These are phyloP conservation scores for Solanum pennellii DNA, from an alignment of 257 asterid genomes.

Conservation along the genomic window DNA sequence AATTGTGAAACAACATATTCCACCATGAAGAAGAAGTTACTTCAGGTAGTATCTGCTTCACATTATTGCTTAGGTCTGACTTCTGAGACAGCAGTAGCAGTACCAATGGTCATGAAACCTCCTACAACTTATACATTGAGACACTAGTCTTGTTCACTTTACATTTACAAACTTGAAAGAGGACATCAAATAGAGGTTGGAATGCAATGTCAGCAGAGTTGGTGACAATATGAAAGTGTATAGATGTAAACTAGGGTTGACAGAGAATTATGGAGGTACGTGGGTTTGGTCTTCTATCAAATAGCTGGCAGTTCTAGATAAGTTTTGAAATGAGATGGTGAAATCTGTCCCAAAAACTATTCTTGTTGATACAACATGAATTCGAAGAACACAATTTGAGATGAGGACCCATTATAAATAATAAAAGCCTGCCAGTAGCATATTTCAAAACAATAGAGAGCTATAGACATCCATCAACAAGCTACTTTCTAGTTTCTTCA, in stretches of 20 bases:
- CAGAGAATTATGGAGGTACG: neutral
- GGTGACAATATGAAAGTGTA: neutral
- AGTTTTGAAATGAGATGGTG: neutral
- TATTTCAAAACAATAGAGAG: neutral
- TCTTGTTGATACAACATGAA: neutral
- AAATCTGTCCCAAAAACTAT: neutral
- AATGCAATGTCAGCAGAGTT: neutral
- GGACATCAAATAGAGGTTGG: neutral
- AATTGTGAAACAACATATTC: neutral
- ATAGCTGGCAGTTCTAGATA: neutral
- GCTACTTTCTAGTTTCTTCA: neutral
- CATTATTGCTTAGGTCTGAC: neutral
- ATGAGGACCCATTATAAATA: neutral
- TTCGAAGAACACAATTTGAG: neutral
- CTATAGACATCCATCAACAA: neutral
- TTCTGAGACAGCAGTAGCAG: neutral
- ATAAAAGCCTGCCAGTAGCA: neutral
- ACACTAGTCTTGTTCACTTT: neutral
- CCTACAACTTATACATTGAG: neutral
- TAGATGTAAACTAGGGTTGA: neutral
- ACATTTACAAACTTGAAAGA: neutral
- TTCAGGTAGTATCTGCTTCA: neutral
- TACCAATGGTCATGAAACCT: neutral
- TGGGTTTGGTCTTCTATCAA: neutral
- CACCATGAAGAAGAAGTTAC: neutral